Base-by-base conservation (phyloP, 148 eudicot genomes). In the Hydrangea macrophylla region DNA sequence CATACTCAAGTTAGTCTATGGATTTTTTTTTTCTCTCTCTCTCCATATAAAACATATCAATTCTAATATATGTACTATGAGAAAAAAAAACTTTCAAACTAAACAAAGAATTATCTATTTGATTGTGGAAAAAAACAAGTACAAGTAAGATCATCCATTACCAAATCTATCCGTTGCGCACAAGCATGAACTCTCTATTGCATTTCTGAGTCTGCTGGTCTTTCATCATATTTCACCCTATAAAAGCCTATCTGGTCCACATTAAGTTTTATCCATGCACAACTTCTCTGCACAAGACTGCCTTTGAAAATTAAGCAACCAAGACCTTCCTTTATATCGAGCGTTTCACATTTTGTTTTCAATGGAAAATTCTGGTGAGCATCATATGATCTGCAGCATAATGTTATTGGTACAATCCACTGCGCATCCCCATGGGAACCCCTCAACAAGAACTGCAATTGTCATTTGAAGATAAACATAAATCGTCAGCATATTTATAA, bases 331-430 rank as follows among this genome's bases (percentile, higher is more conserved):
- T 72, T 73, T 17, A 87, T 51, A 73, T 83, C 82, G 72, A 85
- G 35, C 68, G 73, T 64, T 86, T 83, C 87, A 71, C 84, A 79
- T 75, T 83, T 91, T 68, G 74, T 64, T 76, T 88, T 83, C 44
- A 94, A 76, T 30, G 91, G 86, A 68, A 85, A 81, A 76, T 73
- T 85, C 64, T 83, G 80, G 45, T 81, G 82, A 65, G 78, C 67
- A 68, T 91, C 89, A 75, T 91, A 94, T 48, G 99, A 88, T 37
- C 99, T 78, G 58, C 83, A 88, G 44, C 91, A 79, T 55, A 91
- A 70, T 50, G 96, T 86, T 75, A 94, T 64, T 13, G 99, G 99
- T 70, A 94, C 90, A 79, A 94, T 83, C 99, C 99, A 94, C 74
- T 83, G 86, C 75, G 91, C 92, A 75, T 81, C 85, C 61, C 88